phyloP scores from a whole-genome alignment of 2,329 filamentous ascomycete genomes.

The Zasmidium cellare region DNA sequence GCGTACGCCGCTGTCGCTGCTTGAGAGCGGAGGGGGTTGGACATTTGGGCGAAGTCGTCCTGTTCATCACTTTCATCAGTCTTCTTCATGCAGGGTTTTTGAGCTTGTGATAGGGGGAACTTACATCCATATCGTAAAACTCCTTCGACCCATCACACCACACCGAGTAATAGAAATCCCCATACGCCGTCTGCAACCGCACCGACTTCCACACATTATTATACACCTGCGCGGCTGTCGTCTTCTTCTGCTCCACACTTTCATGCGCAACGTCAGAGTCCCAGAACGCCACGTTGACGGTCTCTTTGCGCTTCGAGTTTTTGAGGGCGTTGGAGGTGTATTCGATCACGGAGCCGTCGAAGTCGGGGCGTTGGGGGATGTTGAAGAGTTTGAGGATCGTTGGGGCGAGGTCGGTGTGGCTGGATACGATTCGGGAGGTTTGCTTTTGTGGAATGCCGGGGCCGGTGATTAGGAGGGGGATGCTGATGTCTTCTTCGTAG shows the following conservation, averaged over 20 bases:
- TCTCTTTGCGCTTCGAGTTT: conserved; percentile 43
- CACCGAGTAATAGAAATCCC: conserved; percentile 63
- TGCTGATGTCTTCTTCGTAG: conserved; percentile 61
- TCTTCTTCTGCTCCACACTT: not conserved
- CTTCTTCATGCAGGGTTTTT: no score
- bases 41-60: conserved; percentile 11
- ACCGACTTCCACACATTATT: conserved; percentile 64
- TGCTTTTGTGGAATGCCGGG: conserved; percentile 52
- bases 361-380: conserved; percentile 47
- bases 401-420: conserved; percentile 65
- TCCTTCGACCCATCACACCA: conserved; percentile 68
- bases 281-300: conserved; percentile 44
- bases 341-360: conserved; percentile 59
- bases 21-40: conserved; percentile 33
- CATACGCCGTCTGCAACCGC: conserved; percentile 54
- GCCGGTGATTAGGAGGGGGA: conserved; percentile 61
- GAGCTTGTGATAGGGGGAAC: conserved; percentile 6
- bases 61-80: no score
- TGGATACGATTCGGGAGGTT: conserved; percentile 52
- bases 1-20: not conserved
- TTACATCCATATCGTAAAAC: conserved; percentile 52
- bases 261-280: conserved; percentile 1
- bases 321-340: conserved; percentile 31
- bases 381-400: conserved; percentile 53
- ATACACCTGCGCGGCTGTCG: conserved; percentile 6